A percentile compares a stretch with the other conserved stretches of the same genome.
phyloP scores from a whole-genome alignment of 2,329 filamentous ascomycete genomes.

The Arthrobotrys sinensis region DNA sequence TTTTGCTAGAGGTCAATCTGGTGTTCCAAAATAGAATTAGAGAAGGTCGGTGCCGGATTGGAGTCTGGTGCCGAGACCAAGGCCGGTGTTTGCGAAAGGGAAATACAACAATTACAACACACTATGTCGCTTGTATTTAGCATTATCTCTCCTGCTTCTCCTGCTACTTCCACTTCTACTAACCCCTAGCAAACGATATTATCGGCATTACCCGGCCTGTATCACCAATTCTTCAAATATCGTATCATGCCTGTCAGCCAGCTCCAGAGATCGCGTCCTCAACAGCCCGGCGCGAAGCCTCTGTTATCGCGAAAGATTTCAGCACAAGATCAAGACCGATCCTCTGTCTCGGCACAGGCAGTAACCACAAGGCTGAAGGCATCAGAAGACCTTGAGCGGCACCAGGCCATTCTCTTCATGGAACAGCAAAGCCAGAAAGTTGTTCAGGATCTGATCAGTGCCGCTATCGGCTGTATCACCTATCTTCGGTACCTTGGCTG shows the following conservation, averaged over 20 bases:
- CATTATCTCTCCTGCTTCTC: too few species aligned
- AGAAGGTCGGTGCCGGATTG: too few species aligned
- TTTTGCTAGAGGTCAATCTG: too few species aligned
- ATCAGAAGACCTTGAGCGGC: constrained; percentile 9
- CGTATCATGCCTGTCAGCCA: constrained; percentile 34
- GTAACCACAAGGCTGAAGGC: not conserved
- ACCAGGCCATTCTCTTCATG: constrained; percentile 33
- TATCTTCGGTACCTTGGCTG: constrained; percentile 62
- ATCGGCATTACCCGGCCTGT: not conserved
- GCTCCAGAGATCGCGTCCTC: constrained; percentile 20
- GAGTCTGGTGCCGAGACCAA: too few species aligned
- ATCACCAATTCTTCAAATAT: not conserved
- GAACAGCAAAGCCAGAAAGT: constrained; percentile 64
- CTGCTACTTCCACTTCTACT: too few species aligned
- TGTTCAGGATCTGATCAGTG: constrained; percentile 63
- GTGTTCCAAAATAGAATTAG: too few species aligned
- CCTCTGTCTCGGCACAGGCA: not conserved
- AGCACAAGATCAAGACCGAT: not conserved
- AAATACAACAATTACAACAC: constrained; percentile 42
- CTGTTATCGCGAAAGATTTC: not conserved
- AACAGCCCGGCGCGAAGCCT: not conserved
- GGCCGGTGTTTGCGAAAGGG: not conserved
- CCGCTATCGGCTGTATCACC: constrained; percentile 64
- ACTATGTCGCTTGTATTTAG: not conserved
- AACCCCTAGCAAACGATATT: too few species aligned